A percentile compares a stretch with the other conserved stretches of the same genome.
These are phyloP conservation scores for Pestalotiopsis sp. DNA, from an alignment of 2,329 filamentous ascomycete species.

Conservation along the genomic window DNA sequence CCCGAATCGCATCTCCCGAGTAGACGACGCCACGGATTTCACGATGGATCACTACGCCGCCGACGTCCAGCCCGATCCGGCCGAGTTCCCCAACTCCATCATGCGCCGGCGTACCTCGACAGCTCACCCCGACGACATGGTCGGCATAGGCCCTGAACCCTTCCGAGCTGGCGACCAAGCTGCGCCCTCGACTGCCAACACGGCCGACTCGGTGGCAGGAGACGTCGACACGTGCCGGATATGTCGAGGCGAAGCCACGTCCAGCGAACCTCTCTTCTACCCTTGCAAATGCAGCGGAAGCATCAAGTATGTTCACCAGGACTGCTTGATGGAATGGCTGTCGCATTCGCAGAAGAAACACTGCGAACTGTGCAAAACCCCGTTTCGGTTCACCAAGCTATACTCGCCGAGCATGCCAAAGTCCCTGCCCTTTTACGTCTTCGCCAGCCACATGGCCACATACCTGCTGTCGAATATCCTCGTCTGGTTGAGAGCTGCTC, in stretches of 20 bases:
- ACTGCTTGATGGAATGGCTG: slow-evolving; percentile 98
- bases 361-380: slow-evolving; percentile 98
- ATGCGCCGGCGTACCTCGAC: slow-evolving; percentile 18
- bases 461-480: slow-evolving; percentile 72
- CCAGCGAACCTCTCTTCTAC: slow-evolving; percentile 87
- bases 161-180: background rate
- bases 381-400: slow-evolving; percentile 96
- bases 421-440: slow-evolving; percentile 76
- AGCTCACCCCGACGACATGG: slow-evolving; percentile 17
- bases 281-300: slow-evolving; percentile 99
- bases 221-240: slow-evolving; percentile 91
- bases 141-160: slow-evolving; percentile 12
- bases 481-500: slow-evolving; percentile 73
- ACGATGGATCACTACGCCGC: slow-evolving; percentile 14
- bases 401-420: slow-evolving; percentile 94
- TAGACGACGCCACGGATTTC: background rate
- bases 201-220: slow-evolving; percentile 24
- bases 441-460: slow-evolving; percentile 73
- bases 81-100: slow-evolving; percentile 20
- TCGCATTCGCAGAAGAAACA: slow-evolving; percentile 99
- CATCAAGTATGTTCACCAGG: slow-evolving; percentile 97
- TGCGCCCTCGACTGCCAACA: background rate
- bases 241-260: slow-evolving; percentile 84
- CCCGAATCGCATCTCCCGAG: background rate
- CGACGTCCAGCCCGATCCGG: slow-evolving; percentile 12